phyloP scores from a whole-genome alignment of 2,329 filamentous ascomycete genomes.

The Venturia pyrina region DNA sequence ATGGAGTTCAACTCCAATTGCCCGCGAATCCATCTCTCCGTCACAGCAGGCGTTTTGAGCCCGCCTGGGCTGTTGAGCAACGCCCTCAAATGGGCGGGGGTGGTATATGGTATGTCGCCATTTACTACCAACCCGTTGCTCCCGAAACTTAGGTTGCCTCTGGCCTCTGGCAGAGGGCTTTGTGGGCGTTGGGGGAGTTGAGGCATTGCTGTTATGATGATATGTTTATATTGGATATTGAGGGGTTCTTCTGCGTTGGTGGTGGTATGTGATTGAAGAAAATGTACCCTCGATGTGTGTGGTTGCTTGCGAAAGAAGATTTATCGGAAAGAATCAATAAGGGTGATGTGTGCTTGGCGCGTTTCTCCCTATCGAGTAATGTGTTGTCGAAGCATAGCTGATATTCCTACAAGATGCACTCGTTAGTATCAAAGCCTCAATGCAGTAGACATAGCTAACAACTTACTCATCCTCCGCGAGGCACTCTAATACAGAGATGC shows the following conservation, averaged over 20 bases:
- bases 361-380: background rate
- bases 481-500: slow-evolving; percentile 42
- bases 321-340: background rate
- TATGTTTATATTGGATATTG: background rate
- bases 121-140: background rate
- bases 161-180: background rate
- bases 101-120: background rate
- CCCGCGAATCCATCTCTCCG: background rate
- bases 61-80: background rate
- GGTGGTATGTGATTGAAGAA: background rate
- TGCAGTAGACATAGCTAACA: background rate
- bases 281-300: background rate
- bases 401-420: slow-evolving; percentile 29
- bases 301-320: background rate
- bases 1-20: background rate
- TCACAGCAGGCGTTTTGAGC: background rate
- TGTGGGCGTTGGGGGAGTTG: background rate
- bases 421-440: slow-evolving; percentile 11
- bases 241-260: background rate
- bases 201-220: background rate
- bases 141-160: background rate
- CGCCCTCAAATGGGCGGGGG: background rate
- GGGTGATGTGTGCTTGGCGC: background rate
- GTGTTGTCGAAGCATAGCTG: slow-evolving; percentile 16
- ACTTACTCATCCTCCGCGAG: slow-evolving; percentile 43